Evolutionary conservation across 1,284 basidiomycete genomes (phyloP), one percentile per base, ranked within the genome.

Genomic region (Meira nashicola): DNA sequence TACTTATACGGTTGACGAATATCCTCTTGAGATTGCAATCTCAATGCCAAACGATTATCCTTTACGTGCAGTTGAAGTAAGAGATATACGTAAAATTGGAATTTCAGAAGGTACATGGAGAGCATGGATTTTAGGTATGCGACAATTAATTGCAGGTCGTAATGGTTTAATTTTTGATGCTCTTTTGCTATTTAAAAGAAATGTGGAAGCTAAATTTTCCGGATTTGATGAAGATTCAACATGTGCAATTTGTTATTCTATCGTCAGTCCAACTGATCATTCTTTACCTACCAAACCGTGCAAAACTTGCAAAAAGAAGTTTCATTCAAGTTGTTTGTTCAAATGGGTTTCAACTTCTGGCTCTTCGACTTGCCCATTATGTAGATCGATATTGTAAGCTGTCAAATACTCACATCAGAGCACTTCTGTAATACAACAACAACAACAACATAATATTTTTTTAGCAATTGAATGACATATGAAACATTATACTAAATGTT

Each of bases 101-200:
- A 91, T 98, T 3, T 86, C 89, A 21, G 93, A 96, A 74, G 87
- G 87, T 62, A 85, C 86, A 61, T 97, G 94, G 93, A 82, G 92
- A 64, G 88, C 89, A 0, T 98, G 94, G 95, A 83, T 96, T 59
- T 83, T 98, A 39, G 89, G 87, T 21, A 88, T 96, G 33, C 92
- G 94, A 78, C 93, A 96, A 80, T 87, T 89, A 25, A 87, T 95
- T 58, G 90, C 89, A 3, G 71, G 57, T 33, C 56, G 92, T 88
- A 93, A 94, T 74, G 93, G 93, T 4, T 85, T 88, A 47, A 89
- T 99, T 43, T 83, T 90, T 33, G 95, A 98, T 46, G 55, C 90
- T 0, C 79, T 98, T n/a, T 85, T 85, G 15, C 81, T 96, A 60
- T 98, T 96, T 84, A 95, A 94, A 81, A 89, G 89, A 81, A 98